Percentiles rank a stretch among this genome's conserved stretches.
Evolutionary conservation across 2,329 filamentous ascomycete genomes (phyloP).

Genomic region (Curvularia sp.): DNA sequence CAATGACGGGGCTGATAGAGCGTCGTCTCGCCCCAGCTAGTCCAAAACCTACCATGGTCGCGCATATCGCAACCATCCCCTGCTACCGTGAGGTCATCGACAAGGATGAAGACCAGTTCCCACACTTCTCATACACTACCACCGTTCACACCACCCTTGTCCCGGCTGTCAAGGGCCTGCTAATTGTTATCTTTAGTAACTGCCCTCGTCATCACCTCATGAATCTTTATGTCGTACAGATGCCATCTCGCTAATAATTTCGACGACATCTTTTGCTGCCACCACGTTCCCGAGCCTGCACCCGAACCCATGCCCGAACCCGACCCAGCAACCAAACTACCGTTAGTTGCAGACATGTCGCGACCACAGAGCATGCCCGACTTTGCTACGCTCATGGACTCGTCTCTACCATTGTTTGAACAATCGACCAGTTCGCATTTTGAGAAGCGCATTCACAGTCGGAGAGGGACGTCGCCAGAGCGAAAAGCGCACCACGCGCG

Average conservation of each 20-base stretch:
- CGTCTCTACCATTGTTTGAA: conserved; percentile 31
- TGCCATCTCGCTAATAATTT: conserved; percentile 18
- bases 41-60: conserved; percentile 12
- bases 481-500: conserved; percentile 28
- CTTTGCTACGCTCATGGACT: conserved; percentile 42
- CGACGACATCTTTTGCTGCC: conserved; percentile 19
- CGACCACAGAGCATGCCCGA: conserved; percentile 48
- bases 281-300: conserved; percentile 5
- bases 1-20: conserved; percentile 3
- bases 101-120: conserved; percentile 38
- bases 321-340: background rate
- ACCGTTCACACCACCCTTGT: conserved; percentile 6
- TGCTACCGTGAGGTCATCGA: conserved; percentile 46
- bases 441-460: conserved; percentile 31
- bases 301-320: background rate
- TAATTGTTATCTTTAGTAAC: conserved; percentile 13
- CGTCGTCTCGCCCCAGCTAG: conserved; percentile 8
- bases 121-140: conserved; percentile 24
- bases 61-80: conserved; percentile 14
- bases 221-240: conserved; percentile 18
- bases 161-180: conserved; percentile 1
- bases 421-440: conserved; percentile 28
- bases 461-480: conserved; percentile 32
- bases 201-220: conserved; percentile 1
- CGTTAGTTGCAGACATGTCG: conserved; percentile 26